phyloP scores from a whole-genome alignment of 257 asterid species.

The Hygrophila difformis region DNA sequence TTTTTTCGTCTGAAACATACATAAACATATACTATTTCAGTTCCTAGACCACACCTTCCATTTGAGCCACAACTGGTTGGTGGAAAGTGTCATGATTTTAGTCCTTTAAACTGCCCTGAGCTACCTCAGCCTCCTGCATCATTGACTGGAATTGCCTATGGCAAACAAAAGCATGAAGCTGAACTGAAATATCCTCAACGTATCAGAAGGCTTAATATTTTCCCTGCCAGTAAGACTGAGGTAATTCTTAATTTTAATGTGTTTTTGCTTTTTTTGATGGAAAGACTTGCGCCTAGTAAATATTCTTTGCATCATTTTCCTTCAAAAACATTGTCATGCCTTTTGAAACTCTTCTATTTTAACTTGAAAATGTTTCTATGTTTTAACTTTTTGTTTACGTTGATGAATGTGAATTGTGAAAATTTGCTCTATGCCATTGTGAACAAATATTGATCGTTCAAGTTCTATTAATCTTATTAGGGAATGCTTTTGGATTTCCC shows the following conservation, averaged over 20 bases:
- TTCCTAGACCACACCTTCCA: slow-evolving; percentile 89
- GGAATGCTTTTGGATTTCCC: neutral
- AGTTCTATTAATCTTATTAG: too few relatives aligned
- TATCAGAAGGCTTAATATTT: slow-evolving; percentile 79
- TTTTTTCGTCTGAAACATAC: too few relatives aligned
- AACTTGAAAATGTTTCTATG: too few relatives aligned
- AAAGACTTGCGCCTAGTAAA: too few relatives aligned
- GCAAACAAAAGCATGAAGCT: slow-evolving; percentile 89
- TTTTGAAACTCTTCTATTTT: too few relatives aligned
- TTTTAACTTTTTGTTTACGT: too few relatives aligned
- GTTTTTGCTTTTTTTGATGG: slow-evolving; percentile 3
- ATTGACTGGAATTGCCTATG: slow-evolving; percentile 45
- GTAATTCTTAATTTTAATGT: slow-evolving; percentile 30
- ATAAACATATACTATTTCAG: too few relatives aligned
- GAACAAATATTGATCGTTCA: too few relatives aligned
- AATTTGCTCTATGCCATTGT: too few relatives aligned
- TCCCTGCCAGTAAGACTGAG: slow-evolving; percentile 88
- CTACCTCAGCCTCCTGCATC: slow-evolving; percentile 60
- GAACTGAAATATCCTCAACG: slow-evolving; percentile 84
- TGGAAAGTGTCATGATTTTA: slow-evolving; percentile 89
- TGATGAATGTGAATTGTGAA: too few relatives aligned
- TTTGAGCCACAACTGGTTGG: slow-evolving; percentile 95
- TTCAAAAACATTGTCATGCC: too few relatives aligned
- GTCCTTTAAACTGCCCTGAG: slow-evolving; percentile 79
- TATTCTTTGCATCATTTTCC: neutral